These are phyloP conservation scores for Aspergillus egyptiacus DNA, from an alignment of 495 filamentous ascomycete genomes.

Conservation along the genomic window DNA sequence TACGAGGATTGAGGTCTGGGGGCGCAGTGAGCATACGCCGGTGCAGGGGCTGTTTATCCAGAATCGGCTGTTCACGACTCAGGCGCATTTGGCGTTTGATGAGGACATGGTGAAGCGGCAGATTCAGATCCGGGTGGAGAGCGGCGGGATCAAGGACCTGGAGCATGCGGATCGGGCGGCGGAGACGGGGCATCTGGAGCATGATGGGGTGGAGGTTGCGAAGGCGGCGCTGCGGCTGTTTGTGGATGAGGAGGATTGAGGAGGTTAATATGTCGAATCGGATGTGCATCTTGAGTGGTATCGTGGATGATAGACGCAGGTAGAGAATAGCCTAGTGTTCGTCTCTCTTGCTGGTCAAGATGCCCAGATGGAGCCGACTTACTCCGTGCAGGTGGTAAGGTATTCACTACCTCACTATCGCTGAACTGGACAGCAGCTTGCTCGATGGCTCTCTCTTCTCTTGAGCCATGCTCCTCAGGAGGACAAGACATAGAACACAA, in stretches of 20 bases:
- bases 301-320: no score
- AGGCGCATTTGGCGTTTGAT: conserved; percentile 22
- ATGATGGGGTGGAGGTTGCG: conserved; percentile 22
- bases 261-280: no score
- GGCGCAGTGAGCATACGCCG: conserved; percentile 19
- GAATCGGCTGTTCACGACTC: conserved; percentile 19
- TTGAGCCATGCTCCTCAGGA: no score
- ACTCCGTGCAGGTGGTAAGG: no score
- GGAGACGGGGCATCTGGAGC: conserved; percentile 21
- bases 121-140: conserved; percentile 22
- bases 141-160: conserved; percentile 17
- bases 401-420: no score
- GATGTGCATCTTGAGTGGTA: no score
- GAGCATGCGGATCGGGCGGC: conserved; percentile 21
- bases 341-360: no score
- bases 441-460: no score
- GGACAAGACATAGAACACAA: no score
- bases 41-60: conserved; percentile 19
- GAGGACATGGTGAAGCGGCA: conserved; percentile 23
- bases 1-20: conserved; percentile 16
- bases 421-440: no score
- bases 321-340: no score
- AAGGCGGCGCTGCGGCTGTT: conserved; percentile 20
- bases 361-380: no score
- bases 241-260: conserved; percentile 16